A percentile compares a stretch with the other conserved stretches of the same genome.
Evolutionary conservation across 208 protist species (phyloP).

Genomic region (Leishmania turanica): DNA sequence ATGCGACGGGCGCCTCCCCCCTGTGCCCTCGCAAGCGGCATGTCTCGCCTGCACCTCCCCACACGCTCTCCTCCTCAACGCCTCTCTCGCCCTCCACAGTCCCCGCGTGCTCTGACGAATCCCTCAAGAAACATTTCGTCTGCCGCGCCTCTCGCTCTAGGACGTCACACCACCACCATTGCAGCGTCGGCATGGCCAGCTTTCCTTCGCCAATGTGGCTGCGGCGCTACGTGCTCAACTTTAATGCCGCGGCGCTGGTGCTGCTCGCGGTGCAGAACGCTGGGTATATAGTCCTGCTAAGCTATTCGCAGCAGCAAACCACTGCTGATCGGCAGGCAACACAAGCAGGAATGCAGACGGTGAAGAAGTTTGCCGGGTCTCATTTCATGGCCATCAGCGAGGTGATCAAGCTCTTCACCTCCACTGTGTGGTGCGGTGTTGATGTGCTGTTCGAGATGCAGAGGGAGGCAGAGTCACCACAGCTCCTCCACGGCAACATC

Average conservation of each 20-base stretch:
- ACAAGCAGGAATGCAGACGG: too few relatives aligned
- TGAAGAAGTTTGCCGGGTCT: too few relatives aligned
- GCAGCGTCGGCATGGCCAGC: not conserved
- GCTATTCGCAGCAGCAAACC: slow-evolving; percentile 16
- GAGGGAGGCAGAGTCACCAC: too few relatives aligned
- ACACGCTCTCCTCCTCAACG: not conserved
- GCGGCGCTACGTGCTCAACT: slow-evolving; percentile 9
- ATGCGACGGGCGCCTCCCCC: not conserved
- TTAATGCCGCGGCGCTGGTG: slow-evolving; percentile 10
- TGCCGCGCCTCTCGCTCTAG: not conserved
- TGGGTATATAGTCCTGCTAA: slow-evolving; percentile 18
- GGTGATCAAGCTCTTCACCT: too few relatives aligned
- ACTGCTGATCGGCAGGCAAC: too few relatives aligned
- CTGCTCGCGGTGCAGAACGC: slow-evolving; percentile 27
- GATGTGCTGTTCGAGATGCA: too few relatives aligned
- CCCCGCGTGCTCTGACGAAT: not conserved
- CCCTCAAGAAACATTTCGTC: not conserved
- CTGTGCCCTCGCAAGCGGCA: not conserved
- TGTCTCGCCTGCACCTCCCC: not conserved
- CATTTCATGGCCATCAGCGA: too few relatives aligned
- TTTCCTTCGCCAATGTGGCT: not conserved
- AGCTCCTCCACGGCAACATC: too few relatives aligned
- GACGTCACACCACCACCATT: not conserved
- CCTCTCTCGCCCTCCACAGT: not conserved
- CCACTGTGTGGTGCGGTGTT: too few relatives aligned